Base-by-base conservation (phyloP, 2,329 filamentous ascomycete species). In the Alternaria brassicae region DNA sequence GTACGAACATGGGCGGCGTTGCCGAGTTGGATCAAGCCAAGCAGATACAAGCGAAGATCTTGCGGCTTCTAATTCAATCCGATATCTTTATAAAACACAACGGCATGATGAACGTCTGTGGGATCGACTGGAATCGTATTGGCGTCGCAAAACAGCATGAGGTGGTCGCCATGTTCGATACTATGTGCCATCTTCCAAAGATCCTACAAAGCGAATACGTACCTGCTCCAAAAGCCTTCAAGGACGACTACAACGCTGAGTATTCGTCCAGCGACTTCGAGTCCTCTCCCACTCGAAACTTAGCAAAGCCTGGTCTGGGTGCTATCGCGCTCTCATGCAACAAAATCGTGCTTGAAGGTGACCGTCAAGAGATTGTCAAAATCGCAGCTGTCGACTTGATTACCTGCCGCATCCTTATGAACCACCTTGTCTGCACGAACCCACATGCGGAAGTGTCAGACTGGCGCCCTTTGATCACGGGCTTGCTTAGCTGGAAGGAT, bases 301-400 rank as follows among this genome's bases (percentile, higher is more conserved):
- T 36, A 4, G 19, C 40, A 2, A 67, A 63, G 17, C 62, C 65
- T 27, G 62, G 62, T 27, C 53, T 71, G 9, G 51, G 45, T 25
- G 65, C 69, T n/a, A 56, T 78, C 41, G 68, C 60, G 7, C 15
- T 78, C 2, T 59, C 66, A 15, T 75, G 72, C 54, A 71, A 68
- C 58, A 77, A 72, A 52, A 57, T 77, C 17, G n/a, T 65, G 0
- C 62, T 77, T 13, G 51, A 39, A 13, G 53, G 69, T 30, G 65
- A 65, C 2, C 32, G 50, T 8, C 57, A 71, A 6, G 74, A 77
- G 25, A 62, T 71, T 1, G 70, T 77, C 41, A 75, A 76, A 58
- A 61, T 78, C 23, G 72, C 74, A 6, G 73, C 70, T 0, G 50
- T 78, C 7, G 75, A 78, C 48, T 57, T 76, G 15, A 36, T 67